phyloP scores from a whole-genome alignment of 805 yeast genomes.

The Candida methanosorbosa region DNA sequence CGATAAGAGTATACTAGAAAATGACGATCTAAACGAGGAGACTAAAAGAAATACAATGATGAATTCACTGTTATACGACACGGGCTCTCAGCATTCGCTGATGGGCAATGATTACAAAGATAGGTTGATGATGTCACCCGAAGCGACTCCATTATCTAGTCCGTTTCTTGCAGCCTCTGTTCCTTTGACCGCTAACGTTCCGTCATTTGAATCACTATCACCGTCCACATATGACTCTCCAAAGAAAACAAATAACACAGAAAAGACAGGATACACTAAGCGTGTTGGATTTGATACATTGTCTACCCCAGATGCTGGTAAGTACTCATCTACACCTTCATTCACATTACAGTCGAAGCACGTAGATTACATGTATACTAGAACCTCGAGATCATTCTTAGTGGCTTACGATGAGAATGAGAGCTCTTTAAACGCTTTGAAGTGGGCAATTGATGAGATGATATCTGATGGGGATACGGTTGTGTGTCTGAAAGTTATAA shows the following conservation, averaged over 20 bases:
- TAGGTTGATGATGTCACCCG: constrained; percentile 12
- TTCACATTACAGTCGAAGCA: constrained; percentile 32
- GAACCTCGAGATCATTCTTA: constrained; percentile 33
- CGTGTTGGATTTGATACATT: constrained; percentile 36
- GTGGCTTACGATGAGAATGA: constrained; percentile 35
- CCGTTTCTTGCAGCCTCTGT: no score
- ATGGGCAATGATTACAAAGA: constrained; percentile 6
- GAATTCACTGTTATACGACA: constrained; percentile 22
- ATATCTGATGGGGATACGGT: constrained; percentile 37
- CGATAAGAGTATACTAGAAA: constrained; percentile 5
- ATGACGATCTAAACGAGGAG: constrained; percentile 16
- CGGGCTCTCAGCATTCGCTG: no score
- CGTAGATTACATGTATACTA: constrained; percentile 22
- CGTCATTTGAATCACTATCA: no score
- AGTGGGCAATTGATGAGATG: constrained; percentile 36
- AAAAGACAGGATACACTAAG: constrained; percentile 5
- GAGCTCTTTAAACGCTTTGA: constrained; percentile 32
- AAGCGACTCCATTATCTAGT: not conserved
- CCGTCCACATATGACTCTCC: no score
- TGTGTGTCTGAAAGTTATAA: constrained; percentile 34
- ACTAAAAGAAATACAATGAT: constrained; percentile 20
- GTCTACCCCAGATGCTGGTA: constrained; percentile 22
- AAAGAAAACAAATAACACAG: no score
- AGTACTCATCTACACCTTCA: constrained; percentile 20
- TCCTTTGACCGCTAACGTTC: no score